phyloP scores from a whole-genome alignment of 2,329 filamentous ascomycete species.

The Penicillium brasilianum region DNA sequence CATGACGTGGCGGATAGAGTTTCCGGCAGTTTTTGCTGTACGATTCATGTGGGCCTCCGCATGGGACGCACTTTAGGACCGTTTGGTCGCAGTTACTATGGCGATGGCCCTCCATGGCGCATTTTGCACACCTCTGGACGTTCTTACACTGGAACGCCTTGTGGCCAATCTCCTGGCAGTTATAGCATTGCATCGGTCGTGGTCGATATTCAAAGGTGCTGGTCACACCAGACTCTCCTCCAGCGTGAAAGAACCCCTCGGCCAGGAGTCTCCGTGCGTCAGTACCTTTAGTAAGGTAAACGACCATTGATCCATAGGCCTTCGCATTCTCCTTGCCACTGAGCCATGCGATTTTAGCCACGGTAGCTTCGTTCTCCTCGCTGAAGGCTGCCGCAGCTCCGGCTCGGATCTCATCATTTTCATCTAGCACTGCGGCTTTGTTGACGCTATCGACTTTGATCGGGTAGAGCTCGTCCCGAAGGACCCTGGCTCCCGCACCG shows the following conservation, averaged over 20 bases:
- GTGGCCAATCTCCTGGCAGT: conserved; percentile 36
- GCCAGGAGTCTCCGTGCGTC: conserved; percentile 29
- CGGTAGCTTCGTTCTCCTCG: conserved; percentile 26
- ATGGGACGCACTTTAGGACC: conserved; percentile 26
- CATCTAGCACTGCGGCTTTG: not conserved
- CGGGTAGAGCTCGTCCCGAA: conserved; percentile 27
- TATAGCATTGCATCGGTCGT: conserved; percentile 33
- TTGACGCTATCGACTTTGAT: conserved; percentile 20
- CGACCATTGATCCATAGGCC: conserved; percentile 29
- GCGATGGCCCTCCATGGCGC: conserved; percentile 20
- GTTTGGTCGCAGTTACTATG: conserved; percentile 23
- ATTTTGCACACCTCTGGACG: conserved; percentile 24
- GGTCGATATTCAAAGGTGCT: conserved; percentile 28
- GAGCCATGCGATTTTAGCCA: conserved; percentile 31
- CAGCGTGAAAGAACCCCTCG: conserved; percentile 26
- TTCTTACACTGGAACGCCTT: conserved; percentile 37
- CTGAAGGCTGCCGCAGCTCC: conserved; percentile 23
- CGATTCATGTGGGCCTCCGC: conserved; percentile 25
- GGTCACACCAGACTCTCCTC: conserved; percentile 27
- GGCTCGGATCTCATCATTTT: conserved; percentile 21
- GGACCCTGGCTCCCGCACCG: conserved; percentile 17
- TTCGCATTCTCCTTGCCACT: conserved; percentile 31
- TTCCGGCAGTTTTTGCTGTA: conserved; percentile 28
- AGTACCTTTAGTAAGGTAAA: conserved; percentile 30
- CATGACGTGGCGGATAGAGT: conserved; percentile 27